A percentile compares a stretch with the other conserved stretches of the same genome.
Evolutionary conservation across 2,329 filamentous ascomycete species (phyloP).

Genomic region (Diaporthe sp.): DNA sequence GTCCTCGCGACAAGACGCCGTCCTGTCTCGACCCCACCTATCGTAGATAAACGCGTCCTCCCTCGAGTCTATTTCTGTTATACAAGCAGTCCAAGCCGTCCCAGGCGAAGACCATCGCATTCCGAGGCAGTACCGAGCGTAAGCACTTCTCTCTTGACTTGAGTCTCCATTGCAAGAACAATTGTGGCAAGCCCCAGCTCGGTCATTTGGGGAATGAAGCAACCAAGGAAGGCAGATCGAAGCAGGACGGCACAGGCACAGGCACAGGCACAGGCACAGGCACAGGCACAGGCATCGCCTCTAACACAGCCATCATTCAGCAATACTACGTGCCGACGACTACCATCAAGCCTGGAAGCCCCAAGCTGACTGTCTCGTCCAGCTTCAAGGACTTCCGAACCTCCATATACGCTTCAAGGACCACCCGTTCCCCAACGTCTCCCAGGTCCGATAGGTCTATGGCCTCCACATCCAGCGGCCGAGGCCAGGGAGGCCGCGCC

Average conservation of each 20-base stretch:
- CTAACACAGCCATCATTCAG: conserved; percentile 33
- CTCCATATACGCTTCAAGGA: conserved; percentile 33
- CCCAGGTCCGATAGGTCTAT: conserved; percentile 25
- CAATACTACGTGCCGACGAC: conserved; percentile 25
- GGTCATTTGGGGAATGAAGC: conserved; percentile 13
- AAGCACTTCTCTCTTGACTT: conserved; percentile 1
- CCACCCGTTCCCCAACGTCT: background rate
- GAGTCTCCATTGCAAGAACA: background rate
- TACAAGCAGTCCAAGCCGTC: conserved; percentile 1
- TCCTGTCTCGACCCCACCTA: conserved; percentile 5
- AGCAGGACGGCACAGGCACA: conserved; percentile 9
- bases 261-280: too few relatives aligned
- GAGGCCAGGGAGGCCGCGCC: background rate
- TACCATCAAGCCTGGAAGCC: conserved; percentile 24
- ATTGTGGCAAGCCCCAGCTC: background rate
- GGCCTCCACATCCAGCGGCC: conserved; percentile 30
- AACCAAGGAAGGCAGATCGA: background rate
- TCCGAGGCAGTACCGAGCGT: conserved; percentile 2
- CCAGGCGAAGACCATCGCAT: conserved; percentile 1
- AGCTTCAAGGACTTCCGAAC: conserved; percentile 31
- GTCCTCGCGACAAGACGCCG: conserved; percentile 16
- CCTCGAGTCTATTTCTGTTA: conserved; percentile 12
- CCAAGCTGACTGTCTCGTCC: conserved; percentile 33
- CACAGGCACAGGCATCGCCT: conserved; percentile 16
- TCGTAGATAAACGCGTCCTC: conserved; percentile 21